Conservation (phyloP, 768 basidiomycete genomes). For the Russula sp. region DNA sequence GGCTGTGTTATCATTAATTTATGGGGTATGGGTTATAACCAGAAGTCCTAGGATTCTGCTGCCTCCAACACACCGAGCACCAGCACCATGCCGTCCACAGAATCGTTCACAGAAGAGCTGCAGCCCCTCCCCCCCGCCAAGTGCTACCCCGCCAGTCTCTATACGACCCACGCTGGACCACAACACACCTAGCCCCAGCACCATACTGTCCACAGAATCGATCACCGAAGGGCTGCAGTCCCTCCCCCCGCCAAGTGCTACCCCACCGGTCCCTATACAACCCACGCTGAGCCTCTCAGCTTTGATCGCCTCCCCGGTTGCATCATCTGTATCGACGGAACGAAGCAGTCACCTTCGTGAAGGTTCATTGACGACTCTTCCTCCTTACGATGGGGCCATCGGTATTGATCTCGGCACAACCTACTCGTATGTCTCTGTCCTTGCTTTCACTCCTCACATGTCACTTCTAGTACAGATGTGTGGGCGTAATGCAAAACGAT, state of each 20-base stretch:
- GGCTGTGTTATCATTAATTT: too few relatives aligned
- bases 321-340: conserved; percentile 48
- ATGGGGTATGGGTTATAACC: neutral
- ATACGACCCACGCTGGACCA: conserved; percentile 38
- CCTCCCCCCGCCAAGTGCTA: conserved; percentile 36
- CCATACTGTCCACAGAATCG: conserved; percentile 43
- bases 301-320: conserved; percentile 54
- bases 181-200: conserved; percentile 39
- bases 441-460: conserved; percentile 21
- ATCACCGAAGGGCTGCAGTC: conserved; percentile 42
- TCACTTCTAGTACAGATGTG: conserved; percentile 55
- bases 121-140: conserved; percentile 36
- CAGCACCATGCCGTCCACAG: conserved; percentile 41
- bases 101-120: conserved; percentile 43
- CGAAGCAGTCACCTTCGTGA: conserved; percentile 83
- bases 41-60: conserved; percentile 79
- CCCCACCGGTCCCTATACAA: conserved; percentile 43
- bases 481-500: conserved; percentile 99
- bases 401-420: conserved; percentile 98
- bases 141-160: conserved; percentile 39
- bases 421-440: conserved; percentile 64
- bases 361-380: conserved; percentile 84
- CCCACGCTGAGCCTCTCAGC: conserved; percentile 74
- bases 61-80: conserved; percentile 53
- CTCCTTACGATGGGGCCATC: conserved; percentile 91